Evolutionary conservation across 1,284 basidiomycete species (phyloP), one percentile per base, ranked within the genome.

Genomic region (Irpex rosettiformis): DNA sequence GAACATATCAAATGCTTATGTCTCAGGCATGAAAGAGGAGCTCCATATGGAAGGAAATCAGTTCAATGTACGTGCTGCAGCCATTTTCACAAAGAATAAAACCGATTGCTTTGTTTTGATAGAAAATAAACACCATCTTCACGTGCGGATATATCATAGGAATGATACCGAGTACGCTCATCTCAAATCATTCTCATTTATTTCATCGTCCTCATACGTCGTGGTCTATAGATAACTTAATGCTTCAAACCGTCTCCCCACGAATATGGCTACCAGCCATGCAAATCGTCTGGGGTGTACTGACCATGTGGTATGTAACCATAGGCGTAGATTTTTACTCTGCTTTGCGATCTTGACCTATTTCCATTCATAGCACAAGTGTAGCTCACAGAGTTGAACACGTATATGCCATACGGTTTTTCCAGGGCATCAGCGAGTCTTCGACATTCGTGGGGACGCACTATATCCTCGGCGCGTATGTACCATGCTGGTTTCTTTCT

Each of bases 1-100:
- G 24, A 88, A 88, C 69, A 75, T 88, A 43, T 76, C 78, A 59
- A 88, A 88, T 70, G 85, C 86, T 6, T 90, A 89, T 69, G 88
- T 93, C 16, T 90, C 88, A 3, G 91, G 91, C 3, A 91, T 94
- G 90, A 85, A 82, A 64, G 88, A 93, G 70, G 89, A 91, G 49
- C 78, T 93, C 30, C 66, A 79, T 59, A 86, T 92, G 82, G 72
- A 77, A 53, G 88, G 88, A 29, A 87, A 82, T 45, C 79, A 92
- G 60, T 85, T 83, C 68, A 91, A 91, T 69, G 86, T 83, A 28
- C 25, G 45, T 25, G 7, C 21, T 13, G 33, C n/a, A 49, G 22
- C 4, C 30, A 29, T 37, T 37, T 3, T 2, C 58, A 4, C 52
- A 37, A 22, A 28, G 3, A 48, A 16, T 21, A 22, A 55, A 28